Percentiles rank a stretch among this genome's conserved stretches.
Conservation (phyloP, 202 grass and related monocot genomes). For the Elaeis oleifera region DNA sequence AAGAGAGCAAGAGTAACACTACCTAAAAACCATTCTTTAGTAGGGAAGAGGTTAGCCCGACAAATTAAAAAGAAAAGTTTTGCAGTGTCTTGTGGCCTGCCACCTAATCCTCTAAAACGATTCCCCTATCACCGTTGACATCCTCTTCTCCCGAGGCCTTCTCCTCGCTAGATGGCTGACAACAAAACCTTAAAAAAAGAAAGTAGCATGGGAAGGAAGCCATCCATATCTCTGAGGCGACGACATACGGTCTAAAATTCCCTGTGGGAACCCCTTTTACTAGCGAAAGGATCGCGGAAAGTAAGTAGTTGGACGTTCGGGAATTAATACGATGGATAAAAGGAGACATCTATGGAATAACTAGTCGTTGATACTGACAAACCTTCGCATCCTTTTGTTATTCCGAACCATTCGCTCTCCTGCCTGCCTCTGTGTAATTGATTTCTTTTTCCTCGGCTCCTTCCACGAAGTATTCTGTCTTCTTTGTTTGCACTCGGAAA, state of each 20-base stretch:
- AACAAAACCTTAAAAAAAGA: slow-evolving; percentile 7
- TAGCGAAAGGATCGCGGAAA: slow-evolving; percentile 24
- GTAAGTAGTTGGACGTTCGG: slow-evolving; percentile 33
- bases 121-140: slow-evolving; percentile 45
- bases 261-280: slow-evolving; percentile 8
- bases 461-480: too few species aligned
- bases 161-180: slow-evolving; percentile 15
- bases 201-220: neutral
- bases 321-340: slow-evolving; percentile 6
- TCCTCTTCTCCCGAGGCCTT: slow-evolving; percentile 35
- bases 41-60: too few species aligned
- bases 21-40: too few species aligned
- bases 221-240: slow-evolving; percentile 19
- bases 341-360: slow-evolving; percentile 3
- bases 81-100: slow-evolving; percentile 11
- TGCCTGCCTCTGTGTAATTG: too few species aligned
- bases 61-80: too few species aligned
- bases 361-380: slow-evolving; percentile 7
- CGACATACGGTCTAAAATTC: slow-evolving; percentile 34
- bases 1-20: too few species aligned
- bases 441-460: too few species aligned
- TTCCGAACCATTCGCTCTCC: too few species aligned
- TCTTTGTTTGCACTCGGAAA: too few species aligned
- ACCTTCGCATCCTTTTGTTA: neutral
- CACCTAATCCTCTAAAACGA: slow-evolving; percentile 44